phyloP scores from a whole-genome alignment of 2,329 filamentous ascomycete genomes.

The Colletotrichum echinochloae region DNA sequence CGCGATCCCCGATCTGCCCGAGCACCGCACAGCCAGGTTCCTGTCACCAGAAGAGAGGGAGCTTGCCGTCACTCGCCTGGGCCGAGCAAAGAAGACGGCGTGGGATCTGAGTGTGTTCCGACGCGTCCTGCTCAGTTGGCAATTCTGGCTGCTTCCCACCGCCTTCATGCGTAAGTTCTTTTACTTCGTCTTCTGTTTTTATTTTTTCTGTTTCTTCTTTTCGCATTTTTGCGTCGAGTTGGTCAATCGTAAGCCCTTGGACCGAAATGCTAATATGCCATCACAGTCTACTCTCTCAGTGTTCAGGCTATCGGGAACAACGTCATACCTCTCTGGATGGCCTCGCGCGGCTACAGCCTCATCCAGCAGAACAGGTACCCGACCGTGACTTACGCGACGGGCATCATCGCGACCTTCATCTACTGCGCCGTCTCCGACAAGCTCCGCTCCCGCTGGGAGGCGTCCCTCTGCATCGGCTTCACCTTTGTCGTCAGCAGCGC shows the following conservation, averaged over 20 bases:
- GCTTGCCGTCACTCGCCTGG: constrained; percentile 52
- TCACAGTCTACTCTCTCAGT: constrained; percentile 55
- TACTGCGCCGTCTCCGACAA: constrained; percentile 57
- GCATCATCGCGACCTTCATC: constrained; percentile 55
- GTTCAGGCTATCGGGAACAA: constrained; percentile 58
- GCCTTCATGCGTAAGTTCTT: constrained; percentile 56
- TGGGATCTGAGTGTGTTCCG: constrained; percentile 25
- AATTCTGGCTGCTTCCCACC: constrained; percentile 58
- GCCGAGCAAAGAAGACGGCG: constrained; percentile 42
- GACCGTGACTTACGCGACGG: constrained; percentile 55
- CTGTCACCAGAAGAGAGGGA: constrained; percentile 51
- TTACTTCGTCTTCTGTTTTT: too few species aligned
- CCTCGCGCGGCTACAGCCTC: constrained; percentile 55
- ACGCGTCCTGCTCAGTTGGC: constrained; percentile 53
- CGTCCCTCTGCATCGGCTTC: constrained; percentile 55
- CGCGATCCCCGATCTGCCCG: constrained; percentile 57
- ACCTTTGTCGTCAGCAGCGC: constrained; percentile 56
- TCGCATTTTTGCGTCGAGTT: too few species aligned
- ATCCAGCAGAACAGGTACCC: constrained; percentile 60
- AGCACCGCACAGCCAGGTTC: constrained; percentile 56
- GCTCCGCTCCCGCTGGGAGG: constrained; percentile 57
- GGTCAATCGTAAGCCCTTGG: too few species aligned
- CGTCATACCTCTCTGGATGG: constrained; percentile 59
- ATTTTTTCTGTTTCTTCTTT: too few species aligned
- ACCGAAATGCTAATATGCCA: neutral